Evolutionary conservation across 345 rosid species (phyloP).

Genomic region (Acer negundo): DNA sequence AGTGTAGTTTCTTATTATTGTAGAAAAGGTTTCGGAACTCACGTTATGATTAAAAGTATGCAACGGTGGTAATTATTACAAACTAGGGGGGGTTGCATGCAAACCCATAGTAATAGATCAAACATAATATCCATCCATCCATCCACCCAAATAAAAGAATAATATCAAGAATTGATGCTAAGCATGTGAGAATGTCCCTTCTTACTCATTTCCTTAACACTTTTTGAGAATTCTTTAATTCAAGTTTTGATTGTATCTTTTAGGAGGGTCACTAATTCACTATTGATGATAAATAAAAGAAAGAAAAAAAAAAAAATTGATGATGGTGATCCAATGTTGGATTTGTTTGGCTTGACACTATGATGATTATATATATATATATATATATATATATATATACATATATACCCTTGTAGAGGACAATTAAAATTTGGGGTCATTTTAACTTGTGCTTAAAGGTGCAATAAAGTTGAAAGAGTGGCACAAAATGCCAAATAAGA

Average conservation of each 20-base stretch:
- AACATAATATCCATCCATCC: background rate
- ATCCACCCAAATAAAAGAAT: background rate
- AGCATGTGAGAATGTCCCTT: constrained; percentile 13
- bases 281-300: background rate
- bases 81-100: background rate
- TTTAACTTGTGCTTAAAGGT: constrained; percentile 24
- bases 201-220: background rate
- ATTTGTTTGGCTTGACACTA: background rate
- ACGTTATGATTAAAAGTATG: background rate
- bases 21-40: too few relatives aligned
- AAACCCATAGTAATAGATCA: background rate
- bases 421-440: background rate
- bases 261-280: background rate
- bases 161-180: constrained; percentile 12
- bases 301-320: background rate
- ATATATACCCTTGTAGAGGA: background rate
- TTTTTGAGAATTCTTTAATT: background rate
- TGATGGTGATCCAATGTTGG: background rate
- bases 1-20: too few relatives aligned
- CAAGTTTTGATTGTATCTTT: background rate
- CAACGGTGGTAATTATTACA: background rate
- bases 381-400: too few relatives aligned
- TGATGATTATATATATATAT: too few relatives aligned
- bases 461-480: constrained; percentile 8
- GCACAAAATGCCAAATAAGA: constrained; percentile 13